These are phyloP conservation scores for Aspergillus udagawae DNA, from an alignment of 2,329 filamentous ascomycete species.

Conservation along the genomic window DNA sequence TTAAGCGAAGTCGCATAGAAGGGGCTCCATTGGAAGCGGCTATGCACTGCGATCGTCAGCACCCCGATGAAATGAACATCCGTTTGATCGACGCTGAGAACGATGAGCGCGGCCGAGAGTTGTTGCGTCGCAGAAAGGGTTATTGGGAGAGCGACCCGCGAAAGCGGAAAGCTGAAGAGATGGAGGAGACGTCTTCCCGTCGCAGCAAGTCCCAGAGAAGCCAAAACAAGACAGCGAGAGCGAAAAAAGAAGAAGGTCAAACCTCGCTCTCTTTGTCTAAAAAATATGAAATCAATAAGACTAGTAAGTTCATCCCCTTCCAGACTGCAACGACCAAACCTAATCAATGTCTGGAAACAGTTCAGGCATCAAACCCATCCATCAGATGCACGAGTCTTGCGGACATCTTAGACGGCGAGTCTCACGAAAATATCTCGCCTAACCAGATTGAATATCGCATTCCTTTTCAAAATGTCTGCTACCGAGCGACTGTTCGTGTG, in stretches of 20 bases:
- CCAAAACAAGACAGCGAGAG: slow-evolving; percentile 24
- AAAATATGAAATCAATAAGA: slow-evolving; percentile 36
- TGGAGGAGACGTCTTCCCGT: neutral
- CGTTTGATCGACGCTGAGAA: slow-evolving; percentile 48
- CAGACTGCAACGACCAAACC: neutral
- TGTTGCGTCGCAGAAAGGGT: slow-evolving; percentile 60
- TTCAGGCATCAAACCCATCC: slow-evolving; percentile 45
- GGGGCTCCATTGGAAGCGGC: slow-evolving; percentile 63
- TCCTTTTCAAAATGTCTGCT: slow-evolving; percentile 72
- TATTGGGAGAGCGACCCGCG: slow-evolving; percentile 54
- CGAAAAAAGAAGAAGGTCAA: slow-evolving; percentile 29
- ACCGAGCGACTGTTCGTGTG: slow-evolving; percentile 67
- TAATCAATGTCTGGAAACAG: slow-evolving; percentile 28
- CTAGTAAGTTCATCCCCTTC: slow-evolving; percentile 33
- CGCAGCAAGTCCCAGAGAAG: slow-evolving; percentile 29
- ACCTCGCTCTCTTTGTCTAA: slow-evolving; percentile 17
- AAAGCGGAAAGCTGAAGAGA: slow-evolving; percentile 26
- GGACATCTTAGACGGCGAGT: slow-evolving; percentile 48
- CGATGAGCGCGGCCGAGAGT: slow-evolving; percentile 49
- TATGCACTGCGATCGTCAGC: slow-evolving; percentile 58
- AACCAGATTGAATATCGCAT: slow-evolving; percentile 46
- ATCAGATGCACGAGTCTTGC: slow-evolving; percentile 38
- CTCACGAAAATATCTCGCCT: slow-evolving; percentile 45
- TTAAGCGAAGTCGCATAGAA: slow-evolving; percentile 54
- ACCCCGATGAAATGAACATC: slow-evolving; percentile 56